Conservation (phyloP, 2,329 filamentous ascomycete species). For the Cucurbitaria berberidis region DNA sequence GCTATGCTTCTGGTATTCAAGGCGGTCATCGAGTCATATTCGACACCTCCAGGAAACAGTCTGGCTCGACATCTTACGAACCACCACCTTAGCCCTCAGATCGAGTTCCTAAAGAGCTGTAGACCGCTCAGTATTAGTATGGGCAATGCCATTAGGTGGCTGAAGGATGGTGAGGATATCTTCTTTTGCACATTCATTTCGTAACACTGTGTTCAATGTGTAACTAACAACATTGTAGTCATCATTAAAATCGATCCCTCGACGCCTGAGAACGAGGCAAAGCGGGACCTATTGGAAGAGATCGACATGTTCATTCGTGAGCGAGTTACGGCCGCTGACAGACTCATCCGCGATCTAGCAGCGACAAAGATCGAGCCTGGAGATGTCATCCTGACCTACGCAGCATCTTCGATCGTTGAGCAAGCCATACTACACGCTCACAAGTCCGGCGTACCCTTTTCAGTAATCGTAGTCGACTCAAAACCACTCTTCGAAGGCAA, state of each 20-base stretch:
- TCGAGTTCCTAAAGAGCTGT: slow-evolving; percentile 91
- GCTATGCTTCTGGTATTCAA: slow-evolving; percentile 90
- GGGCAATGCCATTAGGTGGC: slow-evolving; percentile 93
- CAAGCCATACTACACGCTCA: slow-evolving; percentile 78
- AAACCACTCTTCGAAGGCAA: slow-evolving; percentile 73
- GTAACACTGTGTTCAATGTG: too few species aligned
- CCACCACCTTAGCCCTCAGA: slow-evolving; percentile 90
- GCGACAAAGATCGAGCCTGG: slow-evolving; percentile 76
- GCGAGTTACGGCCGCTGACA: slow-evolving; percentile 84
- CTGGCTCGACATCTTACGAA: slow-evolving; percentile 90
- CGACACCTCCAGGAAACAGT: slow-evolving; percentile 81
- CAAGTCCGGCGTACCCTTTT: slow-evolving; percentile 73
- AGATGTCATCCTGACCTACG: slow-evolving; percentile 86
- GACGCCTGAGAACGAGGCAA: slow-evolving; percentile 80
- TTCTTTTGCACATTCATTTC: background rate
- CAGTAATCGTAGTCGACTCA: slow-evolving; percentile 83
- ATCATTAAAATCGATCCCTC: slow-evolving; percentile 91
- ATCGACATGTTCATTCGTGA: slow-evolving; percentile 93
- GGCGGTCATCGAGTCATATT: slow-evolving; percentile 90
- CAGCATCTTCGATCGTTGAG: slow-evolving; percentile 84
- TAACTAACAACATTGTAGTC: slow-evolving; percentile 52
- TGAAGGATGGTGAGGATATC: slow-evolving; percentile 68
- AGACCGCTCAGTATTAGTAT: slow-evolving; percentile 96
- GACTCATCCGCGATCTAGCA: slow-evolving; percentile 80
- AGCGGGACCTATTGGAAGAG: slow-evolving; percentile 74